These are phyloP conservation scores for Musa balbisiana DNA, from an alignment of 202 grass and related monocot species.

Conservation along the genomic window DNA sequence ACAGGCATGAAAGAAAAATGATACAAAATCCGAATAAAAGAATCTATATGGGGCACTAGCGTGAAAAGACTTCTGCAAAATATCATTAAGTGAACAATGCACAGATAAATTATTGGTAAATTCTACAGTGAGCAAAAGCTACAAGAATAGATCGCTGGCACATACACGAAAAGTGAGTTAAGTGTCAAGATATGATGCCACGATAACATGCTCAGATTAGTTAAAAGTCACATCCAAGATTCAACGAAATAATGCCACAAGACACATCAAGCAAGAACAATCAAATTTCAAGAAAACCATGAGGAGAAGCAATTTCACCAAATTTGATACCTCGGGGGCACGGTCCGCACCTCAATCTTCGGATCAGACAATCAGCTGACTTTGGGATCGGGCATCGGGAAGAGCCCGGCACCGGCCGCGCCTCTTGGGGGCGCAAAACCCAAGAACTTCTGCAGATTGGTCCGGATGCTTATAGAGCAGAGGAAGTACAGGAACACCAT, in stretches of 20 bases:
- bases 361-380: conserved; percentile 32
- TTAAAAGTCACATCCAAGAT: no score
- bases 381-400: conserved; percentile 89
- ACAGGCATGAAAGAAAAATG: no score
- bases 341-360: background rate
- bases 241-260: background rate
- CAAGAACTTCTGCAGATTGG: conserved; percentile 89
- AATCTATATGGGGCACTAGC: background rate
- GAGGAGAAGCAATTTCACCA: background rate
- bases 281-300: no score
- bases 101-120: background rate
- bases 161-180: background rate
- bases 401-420: conserved; percentile 52
- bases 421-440: conserved; percentile 79
- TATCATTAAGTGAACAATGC: background rate
- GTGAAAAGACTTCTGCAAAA: background rate
- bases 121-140: background rate
- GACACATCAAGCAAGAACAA: background rate
- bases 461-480: conserved; percentile 95
- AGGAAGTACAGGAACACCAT: conserved; percentile 99
- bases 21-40: background rate
- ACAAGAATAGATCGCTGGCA: background rate
- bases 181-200: background rate
- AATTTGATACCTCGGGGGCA: background rate
- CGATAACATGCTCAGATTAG: background rate